Conservation (phyloP, 2,329 filamentous ascomycete species). For the Phialemonium atrogriseum region DNA sequence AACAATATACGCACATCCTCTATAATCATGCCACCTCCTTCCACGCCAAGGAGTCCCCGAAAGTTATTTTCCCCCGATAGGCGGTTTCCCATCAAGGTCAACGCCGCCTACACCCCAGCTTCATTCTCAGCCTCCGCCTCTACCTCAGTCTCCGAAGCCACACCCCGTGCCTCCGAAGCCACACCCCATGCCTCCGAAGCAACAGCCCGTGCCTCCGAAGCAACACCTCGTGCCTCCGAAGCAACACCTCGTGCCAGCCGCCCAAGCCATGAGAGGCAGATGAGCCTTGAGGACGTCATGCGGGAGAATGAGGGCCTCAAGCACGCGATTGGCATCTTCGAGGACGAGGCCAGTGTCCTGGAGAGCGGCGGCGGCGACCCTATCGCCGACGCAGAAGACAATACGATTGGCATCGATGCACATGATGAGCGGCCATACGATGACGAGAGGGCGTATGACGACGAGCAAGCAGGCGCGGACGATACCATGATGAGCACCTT, state of each 20-base stretch:
- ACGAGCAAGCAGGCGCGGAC: slow-evolving; percentile 45
- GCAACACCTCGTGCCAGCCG: too few relatives aligned
- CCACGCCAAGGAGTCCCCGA: slow-evolving; percentile 33
- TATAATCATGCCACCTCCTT: slow-evolving; percentile 19
- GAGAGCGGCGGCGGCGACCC: slow-evolving; percentile 16
- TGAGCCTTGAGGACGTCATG: slow-evolving; percentile 45
- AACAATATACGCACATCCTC: slow-evolving; percentile 9
- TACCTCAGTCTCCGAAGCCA: too few relatives aligned
- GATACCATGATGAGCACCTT: slow-evolving; percentile 75
- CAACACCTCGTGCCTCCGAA: too few relatives aligned
- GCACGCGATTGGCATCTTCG: slow-evolving; percentile 54
- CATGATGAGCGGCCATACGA: too few relatives aligned
- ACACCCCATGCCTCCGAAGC: slow-evolving; percentile 5
- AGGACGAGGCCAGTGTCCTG: slow-evolving; percentile 36
- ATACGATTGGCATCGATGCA: slow-evolving; percentile 8
- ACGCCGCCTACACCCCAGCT: slow-evolving; percentile 18
- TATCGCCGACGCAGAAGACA: slow-evolving; percentile 2
- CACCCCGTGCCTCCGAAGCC: slow-evolving; percentile 8
- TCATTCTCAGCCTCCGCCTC: too few relatives aligned
- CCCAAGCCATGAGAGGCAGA: slow-evolving; percentile 30
- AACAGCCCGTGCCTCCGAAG: too few relatives aligned
- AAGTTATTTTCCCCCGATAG: slow-evolving; percentile 42
- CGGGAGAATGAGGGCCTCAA: slow-evolving; percentile 47
- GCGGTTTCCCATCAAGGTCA: slow-evolving; percentile 54
- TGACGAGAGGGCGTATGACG: slow-evolving; percentile 17